Conservation (phyloP, 805 yeast species). For the Huiozyma naganishii region DNA sequence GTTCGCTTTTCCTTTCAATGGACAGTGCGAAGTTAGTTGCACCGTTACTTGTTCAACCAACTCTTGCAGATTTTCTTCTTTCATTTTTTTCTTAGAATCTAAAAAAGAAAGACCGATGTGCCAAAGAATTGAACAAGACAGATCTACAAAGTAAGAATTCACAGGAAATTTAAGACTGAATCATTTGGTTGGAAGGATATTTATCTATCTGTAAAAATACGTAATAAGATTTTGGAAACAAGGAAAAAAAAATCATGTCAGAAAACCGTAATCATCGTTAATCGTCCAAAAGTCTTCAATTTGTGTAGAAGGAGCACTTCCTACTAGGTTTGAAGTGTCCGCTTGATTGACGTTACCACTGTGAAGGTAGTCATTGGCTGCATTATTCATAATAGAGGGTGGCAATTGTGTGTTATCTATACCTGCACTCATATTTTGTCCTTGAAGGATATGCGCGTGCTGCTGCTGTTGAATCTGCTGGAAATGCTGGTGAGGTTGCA, state of each 20-base stretch:
- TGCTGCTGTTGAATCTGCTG: not conserved
- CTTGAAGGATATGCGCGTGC: not conserved
- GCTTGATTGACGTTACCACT: not conserved
- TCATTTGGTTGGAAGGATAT: too few relatives aligned
- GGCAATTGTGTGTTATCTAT: not conserved
- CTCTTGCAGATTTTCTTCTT: not conserved
- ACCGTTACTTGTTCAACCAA: not conserved
- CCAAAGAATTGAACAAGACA: too few relatives aligned
- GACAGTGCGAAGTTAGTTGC: not conserved
- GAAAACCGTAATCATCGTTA: slow-evolving; percentile 39
- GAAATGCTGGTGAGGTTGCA: not conserved
- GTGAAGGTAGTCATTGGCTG: not conserved
- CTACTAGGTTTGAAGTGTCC: slow-evolving; percentile 1
- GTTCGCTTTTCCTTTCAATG: not conserved
- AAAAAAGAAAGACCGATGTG: too few relatives aligned
- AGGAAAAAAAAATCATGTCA: slow-evolving; percentile 21
- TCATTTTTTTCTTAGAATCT: too few relatives aligned
- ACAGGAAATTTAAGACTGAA: too few relatives aligned
- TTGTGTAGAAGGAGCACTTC: slow-evolving; percentile 13
- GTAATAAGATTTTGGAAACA: too few relatives aligned
- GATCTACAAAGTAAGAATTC: too few relatives aligned
- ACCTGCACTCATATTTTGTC: not conserved
- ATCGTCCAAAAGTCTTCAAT: slow-evolving; percentile 40
- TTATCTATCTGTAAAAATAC: too few relatives aligned
- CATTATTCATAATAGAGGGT: not conserved